Evolutionary conservation across 352 stramenopile species (phyloP), one percentile per base, ranked within the genome.

Genomic region (Phytophthora meadii): DNA sequence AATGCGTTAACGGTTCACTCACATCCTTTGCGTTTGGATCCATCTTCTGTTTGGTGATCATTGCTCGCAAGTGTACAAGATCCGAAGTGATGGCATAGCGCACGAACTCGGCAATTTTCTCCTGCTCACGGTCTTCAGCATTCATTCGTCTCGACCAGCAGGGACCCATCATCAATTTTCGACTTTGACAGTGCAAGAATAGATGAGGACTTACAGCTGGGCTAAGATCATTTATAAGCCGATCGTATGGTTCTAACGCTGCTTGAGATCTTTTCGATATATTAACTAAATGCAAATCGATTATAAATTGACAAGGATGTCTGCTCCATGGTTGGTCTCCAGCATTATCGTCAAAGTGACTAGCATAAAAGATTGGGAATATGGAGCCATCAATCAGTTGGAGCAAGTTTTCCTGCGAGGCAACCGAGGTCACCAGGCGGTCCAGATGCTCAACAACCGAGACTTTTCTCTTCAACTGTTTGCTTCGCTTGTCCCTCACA

Each of bases 291-390:
- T 22, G 22, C 22, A 22, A n/a, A 22, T 22, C 22, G 22, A 2
- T 22, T 22, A 22, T 22, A 22, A 51, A 59, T 15, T 46, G 27
- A 64, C 44, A 58, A 62, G 44, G 24, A 79, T 95, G 72, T 95
- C 62, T 91, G 87, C 87, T 92, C 87, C 90, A 95, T 95, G 87
- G 87, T 95, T 91, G 67, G 77, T 95, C 87, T 89, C 87, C 76
- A 93, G 82, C 84, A 95, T 95, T 81, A 95, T 88, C 3, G 87
- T 92, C 87, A 28, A 76, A 87, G 63, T 63, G 87, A 92, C 82
- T 92, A 89, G 85, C 84, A 91, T 64, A 93, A 77, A 92, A 93
- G 87, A 95, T 83, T 93, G 84, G 87, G 87, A 95, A 95, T 95
- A 95, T 95, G 88, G 84, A 93, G 87, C 87, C 84, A 89, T 95